Evolutionary conservation across 768 basidiomycete genomes (phyloP), one percentile per base, ranked within the genome.

Genomic region (Fomitopsis serialis): DNA sequence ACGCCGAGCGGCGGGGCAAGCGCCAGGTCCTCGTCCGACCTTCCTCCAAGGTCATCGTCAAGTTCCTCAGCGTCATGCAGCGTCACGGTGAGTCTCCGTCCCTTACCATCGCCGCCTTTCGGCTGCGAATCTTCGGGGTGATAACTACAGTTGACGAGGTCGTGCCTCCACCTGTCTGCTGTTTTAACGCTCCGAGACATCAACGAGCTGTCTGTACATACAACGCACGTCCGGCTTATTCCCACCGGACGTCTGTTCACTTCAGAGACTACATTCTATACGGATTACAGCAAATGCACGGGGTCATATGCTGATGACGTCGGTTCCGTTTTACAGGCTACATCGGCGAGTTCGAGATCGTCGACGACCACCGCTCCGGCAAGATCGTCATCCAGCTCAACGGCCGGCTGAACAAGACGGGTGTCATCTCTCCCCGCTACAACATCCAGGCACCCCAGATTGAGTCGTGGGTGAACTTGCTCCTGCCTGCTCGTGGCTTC

Each of bases 371-470:
- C 73, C 94, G 96, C 56, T 86, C 92, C 7, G 93, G 93, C 65
- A 99, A 98, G 77, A 92, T 99, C 61, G 95, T 99, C 65, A 82
- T 98, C 64, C 95, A 99, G 75, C 85, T 99, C 54, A 99, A 97
- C 67, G 97, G 97, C 44, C 90, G 93, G 56, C 82, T 99, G 64
- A 99, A 99, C 82, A 99, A 99, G 78, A 89, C 87, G n/a, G 97
- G 96, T 63, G 96, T 99, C 68, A 98, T 98, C 74, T 98, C 95
- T n/a, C 95, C 96, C 42, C 89, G 97, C 51, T 98, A 92, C 83
- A 98, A 98, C 75, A 84, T 98, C 63, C 90, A 94, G 69, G 87
- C 90, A 57, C 85, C 72, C 64, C 87, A 95, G 68, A 97, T 98
- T 65, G 92, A 96, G 74, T 77, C 80, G 58, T 98, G 96, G 96